Conservation (phyloP, 2,329 filamentous ascomycete genomes). For the Neopestalotiopsis sp. region DNA sequence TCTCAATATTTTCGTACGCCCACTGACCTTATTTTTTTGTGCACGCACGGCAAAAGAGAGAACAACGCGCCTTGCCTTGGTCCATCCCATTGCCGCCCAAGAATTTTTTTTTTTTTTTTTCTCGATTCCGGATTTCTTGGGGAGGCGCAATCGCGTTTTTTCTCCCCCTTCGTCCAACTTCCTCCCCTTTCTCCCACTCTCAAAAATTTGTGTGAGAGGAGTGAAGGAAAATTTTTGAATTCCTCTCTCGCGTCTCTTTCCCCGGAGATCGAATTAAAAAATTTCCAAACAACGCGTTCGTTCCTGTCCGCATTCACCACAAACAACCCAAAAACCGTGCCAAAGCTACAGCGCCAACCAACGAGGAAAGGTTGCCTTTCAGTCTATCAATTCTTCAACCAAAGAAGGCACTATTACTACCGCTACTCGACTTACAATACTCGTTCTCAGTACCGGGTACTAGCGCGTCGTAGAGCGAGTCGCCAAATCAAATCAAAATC, state of each 20-base stretch:
- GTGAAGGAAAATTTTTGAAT: background rate
- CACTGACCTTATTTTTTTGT: background rate
- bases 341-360: background rate
- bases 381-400: constrained; percentile 1
- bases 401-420: background rate
- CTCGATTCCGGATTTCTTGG: constrained; percentile 1
- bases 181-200: background rate
- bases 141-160: constrained; percentile 8
- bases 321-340: background rate
- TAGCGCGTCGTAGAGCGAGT: constrained; percentile 12
- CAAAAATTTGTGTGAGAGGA: constrained; percentile 3
- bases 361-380: background rate
- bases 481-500: constrained; percentile 9
- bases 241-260: background rate
- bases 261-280: background rate
- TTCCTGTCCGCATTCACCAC: background rate
- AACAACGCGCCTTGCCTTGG: constrained; percentile 11
- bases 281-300: background rate
- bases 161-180: constrained; percentile 1
- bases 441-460: constrained; percentile 9
- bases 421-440: background rate
- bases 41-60: constrained; percentile 6
- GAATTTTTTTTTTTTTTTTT: background rate
- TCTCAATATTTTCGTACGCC: background rate
- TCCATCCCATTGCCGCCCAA: constrained; percentile 13